Evolutionary conservation across 1,284 basidiomycete genomes (phyloP).

Genomic region (Pisolithus thermaeus): DNA sequence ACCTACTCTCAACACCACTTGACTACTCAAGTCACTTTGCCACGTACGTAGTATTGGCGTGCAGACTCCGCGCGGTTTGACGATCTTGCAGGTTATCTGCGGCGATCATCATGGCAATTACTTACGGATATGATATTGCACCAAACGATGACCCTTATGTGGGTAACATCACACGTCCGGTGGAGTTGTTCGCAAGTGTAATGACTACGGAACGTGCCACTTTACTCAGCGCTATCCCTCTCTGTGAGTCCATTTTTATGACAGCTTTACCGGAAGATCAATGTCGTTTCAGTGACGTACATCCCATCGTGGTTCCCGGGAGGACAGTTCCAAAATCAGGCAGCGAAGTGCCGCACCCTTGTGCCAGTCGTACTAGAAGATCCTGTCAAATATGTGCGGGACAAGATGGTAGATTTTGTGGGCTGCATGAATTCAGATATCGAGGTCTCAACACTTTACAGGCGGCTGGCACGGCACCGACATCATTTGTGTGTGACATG

Average conservation of each 20-base stretch:
- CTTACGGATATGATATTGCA: slow-evolving; percentile 18
- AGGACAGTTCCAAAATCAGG: slow-evolving; percentile 19
- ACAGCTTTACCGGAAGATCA: slow-evolving; percentile 4
- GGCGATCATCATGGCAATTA: slow-evolving; percentile 18
- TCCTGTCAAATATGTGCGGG: slow-evolving; percentile 30
- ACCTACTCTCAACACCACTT: slow-evolving; percentile 19
- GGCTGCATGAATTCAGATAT: not conserved
- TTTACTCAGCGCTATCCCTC: slow-evolving; percentile 17
- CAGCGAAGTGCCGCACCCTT: slow-evolving; percentile 19
- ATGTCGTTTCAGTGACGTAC: slow-evolving; percentile 12
- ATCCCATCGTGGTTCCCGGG: slow-evolving; percentile 34
- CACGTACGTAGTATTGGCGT: slow-evolving; percentile 12
- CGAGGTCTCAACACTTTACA: not conserved
- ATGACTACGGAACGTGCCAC: slow-evolving; percentile 18
- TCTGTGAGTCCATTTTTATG: slow-evolving; percentile 15
- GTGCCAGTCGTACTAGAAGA: slow-evolving; percentile 20
- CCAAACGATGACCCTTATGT: slow-evolving; percentile 14
- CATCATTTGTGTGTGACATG: slow-evolving; percentile 2
- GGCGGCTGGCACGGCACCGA: not conserved
- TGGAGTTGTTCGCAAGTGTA: not conserved
- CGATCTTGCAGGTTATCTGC: slow-evolving; percentile 12
- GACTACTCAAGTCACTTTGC: slow-evolving; percentile 20
- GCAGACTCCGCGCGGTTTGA: not conserved
- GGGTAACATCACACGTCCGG: slow-evolving; percentile 5
- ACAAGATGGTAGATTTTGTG: slow-evolving; percentile 23